Evolutionary conservation across 108 stramenopile genomes (phyloP), one percentile per base, ranked within the genome.

Genomic region (Seminavis robusta): DNA sequence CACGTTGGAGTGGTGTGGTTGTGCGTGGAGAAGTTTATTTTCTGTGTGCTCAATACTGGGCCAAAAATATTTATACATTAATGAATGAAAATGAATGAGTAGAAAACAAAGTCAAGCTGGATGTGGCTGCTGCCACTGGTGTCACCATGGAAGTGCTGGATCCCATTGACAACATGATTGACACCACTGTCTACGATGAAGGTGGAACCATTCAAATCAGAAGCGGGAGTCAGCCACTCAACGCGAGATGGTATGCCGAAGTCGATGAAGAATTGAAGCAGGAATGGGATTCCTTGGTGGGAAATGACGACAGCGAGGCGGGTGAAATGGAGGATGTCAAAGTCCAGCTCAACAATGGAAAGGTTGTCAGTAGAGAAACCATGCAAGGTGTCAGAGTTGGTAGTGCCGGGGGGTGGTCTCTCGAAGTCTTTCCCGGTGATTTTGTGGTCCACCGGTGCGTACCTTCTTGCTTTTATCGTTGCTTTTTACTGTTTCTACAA

Each of bases 391-490:
- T 88, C 8, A 50, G 79, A 49, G 81, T 92, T 10, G 85, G 84
- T 1, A 75, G 76, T 47, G 84, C 86, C 4, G 90, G 90, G 9
- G 86, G 86, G 33, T 88, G 90, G 84, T 52, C 65, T 6, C 54
- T 92, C 16, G 90, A 92, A 73, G 71, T 92, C 3, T 86, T 78
- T 55, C 86, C 90, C 31, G 90, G 90, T 30, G 90, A 92, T 51
- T 92, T 84, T 52, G 84, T 92, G 19, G 90, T 92, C 1, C 90
- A 92, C 58, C 79, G 69, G n/a, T n/a, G n/a, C n/a, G n/a, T n/a
- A n/a, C n/a, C n/a, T n/a, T n/a, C n/a, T n/a, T n/a, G n/a, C n/a
- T n/a, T n/a, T n/a, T n/a, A n/a, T n/a, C n/a, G n/a, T n/a, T n/a
- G n/a, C n/a, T n/a, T n/a, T n/a, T n/a, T n/a, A n/a, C n/a, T n/a